phyloP scores from a whole-genome alignment of 2,329 filamentous ascomycete genomes.

The Aspergillaceae sp. region DNA sequence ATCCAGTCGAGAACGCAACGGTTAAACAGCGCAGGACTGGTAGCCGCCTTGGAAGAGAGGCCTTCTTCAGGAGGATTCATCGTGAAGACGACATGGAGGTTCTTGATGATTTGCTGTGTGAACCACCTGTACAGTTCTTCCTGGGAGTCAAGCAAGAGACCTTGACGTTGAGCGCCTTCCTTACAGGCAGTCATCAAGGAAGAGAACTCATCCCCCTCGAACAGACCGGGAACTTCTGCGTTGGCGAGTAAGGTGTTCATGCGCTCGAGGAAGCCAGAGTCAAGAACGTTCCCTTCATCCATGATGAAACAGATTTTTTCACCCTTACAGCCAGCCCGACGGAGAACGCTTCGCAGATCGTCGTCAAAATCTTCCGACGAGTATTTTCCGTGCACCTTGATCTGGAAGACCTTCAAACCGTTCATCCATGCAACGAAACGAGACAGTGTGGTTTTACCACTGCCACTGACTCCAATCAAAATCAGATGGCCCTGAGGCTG shows the following conservation, averaged over 20 bases:
- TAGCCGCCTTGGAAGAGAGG: conserved; percentile 89
- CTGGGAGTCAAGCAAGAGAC: conserved; percentile 87
- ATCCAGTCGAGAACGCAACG: conserved; percentile 99
- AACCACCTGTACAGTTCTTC: conserved; percentile 99
- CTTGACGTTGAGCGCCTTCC: conserved; percentile 93
- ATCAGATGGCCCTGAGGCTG: conserved; percentile 98
- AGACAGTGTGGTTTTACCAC: conserved; percentile 95
- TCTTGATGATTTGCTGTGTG: conserved; percentile 97
- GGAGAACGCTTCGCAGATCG: conserved; percentile 85
- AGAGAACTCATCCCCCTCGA: conserved; percentile 97
- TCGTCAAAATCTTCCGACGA: conserved; percentile 98
- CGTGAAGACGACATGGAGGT: conserved; percentile 96
- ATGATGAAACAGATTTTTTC: conserved; percentile 99
- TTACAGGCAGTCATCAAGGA: conserved; percentile 99
- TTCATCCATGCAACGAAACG: conserved; percentile 99
- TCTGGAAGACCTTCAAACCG: conserved; percentile 96
- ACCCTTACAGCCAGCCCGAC: conserved; percentile 90
- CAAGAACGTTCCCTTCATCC: conserved; percentile 97
- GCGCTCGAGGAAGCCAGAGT: conserved; percentile 95
- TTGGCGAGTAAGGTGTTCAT: conserved; percentile 99
- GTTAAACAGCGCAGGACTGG: conserved; percentile 97
- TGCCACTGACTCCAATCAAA: conserved; percentile 94
- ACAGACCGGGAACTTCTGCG: conserved; percentile 96
- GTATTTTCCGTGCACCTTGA: conserved; percentile 99
- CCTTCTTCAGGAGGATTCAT: conserved; percentile 99